Conservation (phyloP, 2,329 filamentous ascomycete species). For the Penicillium brasilianum region DNA sequence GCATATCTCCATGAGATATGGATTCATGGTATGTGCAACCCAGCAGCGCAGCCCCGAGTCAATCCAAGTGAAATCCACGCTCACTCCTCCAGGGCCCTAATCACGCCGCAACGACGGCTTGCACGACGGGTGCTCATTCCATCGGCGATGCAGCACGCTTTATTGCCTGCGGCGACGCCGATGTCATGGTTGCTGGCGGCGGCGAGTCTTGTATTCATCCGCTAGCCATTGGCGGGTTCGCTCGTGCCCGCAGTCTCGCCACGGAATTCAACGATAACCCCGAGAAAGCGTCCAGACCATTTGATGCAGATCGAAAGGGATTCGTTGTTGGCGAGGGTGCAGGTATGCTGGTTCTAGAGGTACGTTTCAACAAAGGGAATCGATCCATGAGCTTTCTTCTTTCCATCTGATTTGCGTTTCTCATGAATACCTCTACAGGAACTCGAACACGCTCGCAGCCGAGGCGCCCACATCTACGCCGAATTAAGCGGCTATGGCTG, state of each 20-base stretch:
- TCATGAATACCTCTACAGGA: conserved; percentile 55
- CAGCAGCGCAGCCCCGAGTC: neutral
- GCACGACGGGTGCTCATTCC: conserved; percentile 93
- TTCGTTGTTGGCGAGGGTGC: conserved; percentile 96
- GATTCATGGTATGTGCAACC: conserved; percentile 63
- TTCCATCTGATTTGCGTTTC: neutral
- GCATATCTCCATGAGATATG: conserved; percentile 90
- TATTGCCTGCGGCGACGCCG: conserved; percentile 86
- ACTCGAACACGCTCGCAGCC: conserved; percentile 79
- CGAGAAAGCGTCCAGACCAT: conserved; percentile 76
- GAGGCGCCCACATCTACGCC: conserved; percentile 83
- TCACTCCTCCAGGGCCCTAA: conserved; percentile 71
- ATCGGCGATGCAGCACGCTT: conserved; percentile 93
- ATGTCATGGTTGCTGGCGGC: conserved; percentile 96
- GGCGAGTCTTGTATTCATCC: conserved; percentile 96
- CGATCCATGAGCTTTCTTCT: neutral
- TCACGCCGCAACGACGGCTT: conserved; percentile 90
- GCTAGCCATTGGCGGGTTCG: conserved; percentile 88
- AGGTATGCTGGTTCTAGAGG: conserved; percentile 83
- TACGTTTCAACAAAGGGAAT: conserved; percentile 32
- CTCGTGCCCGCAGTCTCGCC: conserved; percentile 81
- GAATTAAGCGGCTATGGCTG: conserved; percentile 88
- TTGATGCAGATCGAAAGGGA: conserved; percentile 77
- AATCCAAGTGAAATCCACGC: neutral
- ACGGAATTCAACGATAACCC: conserved; percentile 79